phyloP scores from a whole-genome alignment of 768 basidiomycete genomes.

The Ramaria sp. region DNA sequence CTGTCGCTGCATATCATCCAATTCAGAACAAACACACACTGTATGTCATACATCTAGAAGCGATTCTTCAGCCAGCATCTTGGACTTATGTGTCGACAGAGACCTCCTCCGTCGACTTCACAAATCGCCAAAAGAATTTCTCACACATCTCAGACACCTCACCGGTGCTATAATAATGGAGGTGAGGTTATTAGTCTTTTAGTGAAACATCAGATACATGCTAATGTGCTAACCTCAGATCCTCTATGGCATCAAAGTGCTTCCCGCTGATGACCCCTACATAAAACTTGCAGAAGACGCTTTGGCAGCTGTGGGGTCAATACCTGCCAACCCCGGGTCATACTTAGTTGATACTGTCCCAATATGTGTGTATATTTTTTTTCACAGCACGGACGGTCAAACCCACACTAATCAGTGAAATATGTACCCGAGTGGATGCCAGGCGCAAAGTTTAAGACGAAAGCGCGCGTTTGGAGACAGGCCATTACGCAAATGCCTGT shows the following conservation, averaged over 20 bases:
- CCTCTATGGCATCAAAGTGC: conserved; percentile 38
- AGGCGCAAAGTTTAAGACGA: conserved; percentile 38
- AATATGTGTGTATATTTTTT: conserved; percentile 22
- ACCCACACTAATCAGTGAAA: conserved; percentile 29
- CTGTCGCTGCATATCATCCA: conserved; percentile 31
- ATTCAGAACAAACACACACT: conserved; percentile 36
- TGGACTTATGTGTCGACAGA: background rate
- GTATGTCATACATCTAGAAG: background rate
- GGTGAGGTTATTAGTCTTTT: background rate
- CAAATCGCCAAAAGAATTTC: conserved; percentile 30
- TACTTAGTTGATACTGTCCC: conserved; percentile 44
- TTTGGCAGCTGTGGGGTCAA: conserved; percentile 38
- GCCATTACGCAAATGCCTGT: conserved; percentile 40
- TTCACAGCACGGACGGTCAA: conserved; percentile 11
- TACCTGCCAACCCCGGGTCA: conserved; percentile 40
- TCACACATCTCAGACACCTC: background rate
- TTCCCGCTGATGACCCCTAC: conserved; percentile 30
- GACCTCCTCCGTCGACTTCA: conserved; percentile 35
- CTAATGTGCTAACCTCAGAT: too few species aligned
- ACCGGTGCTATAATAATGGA: conserved; percentile 1
- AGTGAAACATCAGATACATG: background rate
- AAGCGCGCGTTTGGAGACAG: conserved; percentile 38
- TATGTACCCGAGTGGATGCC: conserved; percentile 43
- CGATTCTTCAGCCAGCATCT: background rate
- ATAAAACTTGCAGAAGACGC: conserved; percentile 43